Base-by-base conservation (phyloP, 352 stramenopile genomes). In the Globisporangium cederbergense region DNA sequence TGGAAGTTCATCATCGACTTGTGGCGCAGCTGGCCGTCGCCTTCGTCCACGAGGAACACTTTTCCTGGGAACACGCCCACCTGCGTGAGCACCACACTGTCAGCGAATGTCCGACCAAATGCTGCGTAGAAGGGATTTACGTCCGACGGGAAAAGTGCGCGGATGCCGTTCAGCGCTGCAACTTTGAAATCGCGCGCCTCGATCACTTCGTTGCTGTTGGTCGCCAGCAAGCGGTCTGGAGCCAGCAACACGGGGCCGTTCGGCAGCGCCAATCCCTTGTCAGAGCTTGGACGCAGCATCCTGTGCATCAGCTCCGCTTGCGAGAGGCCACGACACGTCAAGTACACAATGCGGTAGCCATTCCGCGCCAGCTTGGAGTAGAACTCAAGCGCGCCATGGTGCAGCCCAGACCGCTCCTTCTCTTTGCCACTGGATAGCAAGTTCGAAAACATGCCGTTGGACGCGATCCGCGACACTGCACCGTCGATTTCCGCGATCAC, bases 401-500 rank as follows among this genome's bases (percentile, higher is more conserved):
- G 83, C 25, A 83, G 74, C 2, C 67, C 70, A n/a, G 66, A 56
- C 0, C 58, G 47, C 40, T 88, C 77, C 49, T 78, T 80, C 51
- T 83, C 81, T 65, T 88, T 86, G 25, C 32, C 13, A 13, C 70
- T 74, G 1, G 74, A 59, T 7, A 82, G 40, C 3, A 82, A 49
- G 1, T 46, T 52, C 9, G 64, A 72, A 34, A 79, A 68, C 49
- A 71, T 64, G 38, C 83, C 68, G 0, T 68, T 76, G 2, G 73
- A 74, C 6, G 73, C 71, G 10, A 62, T 67, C 30, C 75, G 77
- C 0, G 79, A 81, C 66, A 95, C 88, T 0, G 86, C 86, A 22
- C 86, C 84, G 65, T 97, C 89, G 40, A 96, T 80, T 46, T 97
- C 86, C 5, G 77, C 83, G 45, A 96, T 84, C 2, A 97, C 82